Evolutionary conservation across 805 yeast species (phyloP), one percentile per base, ranked within the genome.

Genomic region (Wickerhamomyces bovis): DNA sequence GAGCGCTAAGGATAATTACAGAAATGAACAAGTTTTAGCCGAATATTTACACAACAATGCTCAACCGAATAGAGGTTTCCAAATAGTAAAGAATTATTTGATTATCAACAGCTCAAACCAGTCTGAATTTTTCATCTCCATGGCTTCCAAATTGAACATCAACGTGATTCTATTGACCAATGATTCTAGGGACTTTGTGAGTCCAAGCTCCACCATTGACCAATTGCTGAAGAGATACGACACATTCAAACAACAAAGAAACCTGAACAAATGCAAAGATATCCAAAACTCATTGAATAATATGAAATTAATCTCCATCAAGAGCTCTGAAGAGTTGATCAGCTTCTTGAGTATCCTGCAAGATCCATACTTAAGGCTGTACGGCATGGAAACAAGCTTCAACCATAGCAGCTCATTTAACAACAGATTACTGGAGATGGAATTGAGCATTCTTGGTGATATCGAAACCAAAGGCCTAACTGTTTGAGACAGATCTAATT

Each of bases 111-210:
- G 54, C 4, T 60, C 61, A 4, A 19, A 42, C 7, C 51, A 45
- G 23, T 53, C 57, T 15, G 61, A 58, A 31, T 50, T 55, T 33
- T 56, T 48, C 49, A 47, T 53, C 12, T 48, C 50, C 3, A 18
- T 58, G 43, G 53, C 55, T 1, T 46, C 50, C 5, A 52, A 44
- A 25, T 30, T 55, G 13, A 58, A 55, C 4, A 35, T 52, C 8
- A 45, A 52, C 2, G 41, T 55, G 15, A 54, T 58, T n/a, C 26
- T 58, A 4, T 41, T 58, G 2, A 58, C 62, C 2, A 53, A 47
- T 4, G 25, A 42, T 19, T 31, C 39, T n/a, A 28, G 41, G 13
- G 41, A 48, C 15, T 58, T 52, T 35, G 26, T 44, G 0, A 39
- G 36, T 9, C 53, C 59, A 30, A 51, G 53, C n/a, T 58, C 62